phyloP scores from a whole-genome alignment of 108 stramenopile genomes.

The Conticribra weissflogii region DNA sequence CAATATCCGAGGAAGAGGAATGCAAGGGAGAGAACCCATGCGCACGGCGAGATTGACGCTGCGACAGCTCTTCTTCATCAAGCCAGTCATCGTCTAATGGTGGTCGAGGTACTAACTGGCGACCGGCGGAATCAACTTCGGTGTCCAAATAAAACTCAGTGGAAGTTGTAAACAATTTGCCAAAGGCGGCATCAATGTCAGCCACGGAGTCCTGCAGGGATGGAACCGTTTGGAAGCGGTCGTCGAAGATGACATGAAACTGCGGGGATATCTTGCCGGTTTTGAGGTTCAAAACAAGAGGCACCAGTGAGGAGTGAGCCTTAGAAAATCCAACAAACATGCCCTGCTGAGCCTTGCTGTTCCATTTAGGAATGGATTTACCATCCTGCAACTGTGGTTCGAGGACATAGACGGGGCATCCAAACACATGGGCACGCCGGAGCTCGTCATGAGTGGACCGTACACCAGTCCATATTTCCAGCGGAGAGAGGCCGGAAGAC shows the following conservation, averaged over 20 bases:
- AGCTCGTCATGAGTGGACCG: constrained; percentile 2
- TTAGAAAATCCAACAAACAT: constrained; percentile 46
- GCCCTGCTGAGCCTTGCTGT: constrained; percentile 40
- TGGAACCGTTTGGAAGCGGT: constrained; percentile 49
- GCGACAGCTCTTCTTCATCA: neutral
- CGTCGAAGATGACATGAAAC: constrained; percentile 60
- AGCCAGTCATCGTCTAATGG: neutral
- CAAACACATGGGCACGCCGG: constrained; percentile 29
- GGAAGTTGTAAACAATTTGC: neutral
- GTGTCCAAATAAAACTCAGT: constrained; percentile 1
- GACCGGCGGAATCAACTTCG: neutral
- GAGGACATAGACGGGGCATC: constrained; percentile 57
- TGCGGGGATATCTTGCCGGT: constrained; percentile 56
- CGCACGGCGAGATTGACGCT: neutral
- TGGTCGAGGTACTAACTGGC: neutral
- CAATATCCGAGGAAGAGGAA: too few relatives aligned
- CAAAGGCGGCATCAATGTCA: neutral
- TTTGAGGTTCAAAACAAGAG: constrained; percentile 40
- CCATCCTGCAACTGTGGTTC: constrained; percentile 46
- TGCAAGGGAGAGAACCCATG: too few relatives aligned
- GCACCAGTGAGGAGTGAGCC: constrained; percentile 39
- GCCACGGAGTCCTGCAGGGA: neutral
- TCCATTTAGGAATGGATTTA: constrained; percentile 50
- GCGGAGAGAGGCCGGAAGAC: constrained; percentile 25
- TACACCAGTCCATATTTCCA: constrained; percentile 22